A percentile compares a stretch with the other conserved stretches of the same genome.
phyloP scores from a whole-genome alignment of 768 basidiomycete species.

The Lanmaoa pseudosensibilis region DNA sequence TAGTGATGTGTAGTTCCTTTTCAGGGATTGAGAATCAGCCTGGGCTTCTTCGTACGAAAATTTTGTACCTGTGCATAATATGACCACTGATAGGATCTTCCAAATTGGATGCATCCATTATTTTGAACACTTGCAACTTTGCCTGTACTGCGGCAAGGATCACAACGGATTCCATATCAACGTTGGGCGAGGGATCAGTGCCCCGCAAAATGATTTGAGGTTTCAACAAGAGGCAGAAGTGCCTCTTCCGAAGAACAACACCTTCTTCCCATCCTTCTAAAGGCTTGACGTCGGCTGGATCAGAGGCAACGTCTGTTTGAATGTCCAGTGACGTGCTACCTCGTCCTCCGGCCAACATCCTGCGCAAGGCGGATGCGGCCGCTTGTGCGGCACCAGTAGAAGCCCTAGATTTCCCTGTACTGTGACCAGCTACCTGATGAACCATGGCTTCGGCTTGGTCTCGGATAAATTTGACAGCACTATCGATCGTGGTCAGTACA shows the following conservation, averaged over 20 bases:
- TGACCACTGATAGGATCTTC: constrained; percentile 85
- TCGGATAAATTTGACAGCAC: constrained; percentile 83
- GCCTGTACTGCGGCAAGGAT: constrained; percentile 79
- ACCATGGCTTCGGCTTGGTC: constrained; percentile 64
- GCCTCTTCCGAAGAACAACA: constrained; percentile 64
- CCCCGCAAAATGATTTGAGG: constrained; percentile 85
- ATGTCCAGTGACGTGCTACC: constrained; percentile 45
- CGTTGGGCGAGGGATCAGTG: constrained; percentile 39
- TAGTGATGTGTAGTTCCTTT: constrained; percentile 75
- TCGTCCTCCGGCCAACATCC: constrained; percentile 58
- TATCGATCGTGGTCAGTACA: constrained; percentile 28
- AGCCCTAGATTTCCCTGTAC: constrained; percentile 30
- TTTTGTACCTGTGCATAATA: constrained; percentile 75
- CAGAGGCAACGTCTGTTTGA: constrained; percentile 29
- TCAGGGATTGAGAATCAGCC: constrained; percentile 2
- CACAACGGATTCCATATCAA: constrained; percentile 53
- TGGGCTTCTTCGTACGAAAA: neutral
- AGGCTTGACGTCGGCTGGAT: constrained; percentile 49
- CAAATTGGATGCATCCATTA: constrained; percentile 75
- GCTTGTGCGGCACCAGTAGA: constrained; percentile 53
- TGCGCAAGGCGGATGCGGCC: constrained; percentile 66
- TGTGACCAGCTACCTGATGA: constrained; percentile 13
- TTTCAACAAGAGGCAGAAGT: constrained; percentile 85
- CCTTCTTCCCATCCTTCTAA: constrained; percentile 73
- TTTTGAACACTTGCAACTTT: constrained; percentile 72